phyloP scores from a whole-genome alignment of 2,329 filamentous ascomycete genomes.

The Didymellaceae sp. region DNA sequence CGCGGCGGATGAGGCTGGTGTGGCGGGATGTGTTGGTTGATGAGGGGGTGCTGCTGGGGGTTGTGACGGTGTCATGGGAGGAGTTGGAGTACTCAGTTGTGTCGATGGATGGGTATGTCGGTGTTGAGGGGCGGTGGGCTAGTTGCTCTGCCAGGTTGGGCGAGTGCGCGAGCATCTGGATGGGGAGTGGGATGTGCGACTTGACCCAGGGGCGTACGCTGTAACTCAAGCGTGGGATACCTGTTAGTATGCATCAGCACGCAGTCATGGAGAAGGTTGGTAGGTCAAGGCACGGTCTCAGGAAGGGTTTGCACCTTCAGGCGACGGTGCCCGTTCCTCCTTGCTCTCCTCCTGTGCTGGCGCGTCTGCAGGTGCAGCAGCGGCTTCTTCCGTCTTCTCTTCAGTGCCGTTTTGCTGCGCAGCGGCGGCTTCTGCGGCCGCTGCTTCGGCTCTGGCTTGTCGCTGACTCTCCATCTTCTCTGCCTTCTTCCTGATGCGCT shows the following conservation, averaged over 20 bases:
- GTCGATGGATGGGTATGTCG: background rate
- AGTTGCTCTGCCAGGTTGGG: conserved; percentile 3
- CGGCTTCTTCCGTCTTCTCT: conserved; percentile 33
- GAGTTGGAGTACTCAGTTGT: background rate
- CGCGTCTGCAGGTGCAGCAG: conserved; percentile 23
- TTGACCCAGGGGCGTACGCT: conserved; percentile 41
- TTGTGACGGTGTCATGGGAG: conserved; percentile 6
- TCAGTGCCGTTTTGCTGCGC: conserved; percentile 27
- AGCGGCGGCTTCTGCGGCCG: conserved; percentile 25
- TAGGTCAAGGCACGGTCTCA: conserved; percentile 29
- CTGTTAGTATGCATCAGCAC: conserved; percentile 37
- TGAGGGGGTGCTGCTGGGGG: conserved; percentile 1
- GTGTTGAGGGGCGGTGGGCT: background rate
- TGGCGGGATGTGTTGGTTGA: background rate
- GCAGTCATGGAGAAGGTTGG: conserved; percentile 13
- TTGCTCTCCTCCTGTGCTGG: conserved; percentile 35
- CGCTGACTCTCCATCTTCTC: conserved; percentile 52
- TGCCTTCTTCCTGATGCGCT: conserved; percentile 51
- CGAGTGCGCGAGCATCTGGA: conserved; percentile 21
- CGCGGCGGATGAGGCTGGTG: conserved; percentile 11
- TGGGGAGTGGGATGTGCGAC: conserved; percentile 25
- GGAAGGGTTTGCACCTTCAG: conserved; percentile 45
- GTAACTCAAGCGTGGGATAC: conserved; percentile 26
- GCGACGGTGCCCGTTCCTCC: conserved; percentile 33
- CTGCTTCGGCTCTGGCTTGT: conserved; percentile 41